Percentiles rank a stretch among this genome's conserved stretches.
phyloP scores from a whole-genome alignment of 2,329 filamentous ascomycete species.

The Alternaria sp. region DNA sequence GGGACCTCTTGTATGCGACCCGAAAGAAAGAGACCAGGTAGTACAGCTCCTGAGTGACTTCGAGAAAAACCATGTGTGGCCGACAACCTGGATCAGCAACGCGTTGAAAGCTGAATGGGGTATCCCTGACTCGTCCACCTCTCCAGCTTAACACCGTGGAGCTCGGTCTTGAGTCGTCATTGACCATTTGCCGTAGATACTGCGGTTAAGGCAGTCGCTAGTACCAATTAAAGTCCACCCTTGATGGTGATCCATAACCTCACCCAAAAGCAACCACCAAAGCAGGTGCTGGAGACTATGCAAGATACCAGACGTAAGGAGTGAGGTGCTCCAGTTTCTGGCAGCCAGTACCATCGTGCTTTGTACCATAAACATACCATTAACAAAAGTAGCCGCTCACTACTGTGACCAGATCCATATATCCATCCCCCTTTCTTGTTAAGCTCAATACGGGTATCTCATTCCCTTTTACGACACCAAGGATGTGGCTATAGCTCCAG shows the following conservation, averaged over 20 bases:
- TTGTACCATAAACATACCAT: not conserved
- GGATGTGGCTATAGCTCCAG: not conserved
- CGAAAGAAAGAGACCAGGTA: constrained; percentile 32
- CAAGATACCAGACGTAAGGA: not conserved
- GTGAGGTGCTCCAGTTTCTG: not conserved
- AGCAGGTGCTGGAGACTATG: not conserved
- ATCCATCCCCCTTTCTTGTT: not conserved
- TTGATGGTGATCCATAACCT: not conserved
- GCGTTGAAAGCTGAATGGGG: constrained; percentile 40
- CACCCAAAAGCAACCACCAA: not conserved
- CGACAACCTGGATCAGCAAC: constrained; percentile 43
- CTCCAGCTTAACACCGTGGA: not conserved
- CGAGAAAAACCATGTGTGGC: constrained; percentile 39
- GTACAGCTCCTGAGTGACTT: constrained; percentile 34
- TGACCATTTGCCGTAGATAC: not conserved
- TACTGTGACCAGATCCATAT: not conserved
- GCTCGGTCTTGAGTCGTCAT: not conserved
- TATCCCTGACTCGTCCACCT: not conserved
- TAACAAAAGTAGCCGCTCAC: not conserved
- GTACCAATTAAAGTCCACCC: not conserved
- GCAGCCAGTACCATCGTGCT: not conserved
- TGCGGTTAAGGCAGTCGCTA: not conserved
- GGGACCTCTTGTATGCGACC: constrained; percentile 33
- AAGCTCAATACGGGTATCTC: not conserved
- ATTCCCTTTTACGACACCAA: not conserved